Base-by-base conservation (phyloP, 805 yeast species). In the Huiozyma naganishii region DNA sequence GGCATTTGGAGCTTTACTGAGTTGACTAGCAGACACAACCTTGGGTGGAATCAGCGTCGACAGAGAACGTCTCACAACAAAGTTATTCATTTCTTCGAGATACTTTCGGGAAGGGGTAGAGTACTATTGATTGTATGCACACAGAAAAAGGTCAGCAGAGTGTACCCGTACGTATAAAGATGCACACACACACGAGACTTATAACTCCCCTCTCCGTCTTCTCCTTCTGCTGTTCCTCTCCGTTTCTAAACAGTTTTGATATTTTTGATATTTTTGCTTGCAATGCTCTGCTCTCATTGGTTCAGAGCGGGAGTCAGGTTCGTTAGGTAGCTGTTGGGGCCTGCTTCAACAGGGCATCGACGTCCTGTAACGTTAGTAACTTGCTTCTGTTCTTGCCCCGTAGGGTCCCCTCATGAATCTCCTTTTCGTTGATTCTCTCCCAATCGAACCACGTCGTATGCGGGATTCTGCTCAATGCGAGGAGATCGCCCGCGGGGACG, bases 31-130 rank as follows among this genome's bases (percentile, higher is more conserved):
- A 50, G 97, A 88, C 45, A 96, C 97, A 64, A 90, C 81, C 90
- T 90, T 90, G 67, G 98, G 98, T 58, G 98, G 98, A 64, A 90
- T 89, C 73, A 90, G 76, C 61, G 97, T 83, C 53, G 97, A 88
- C 68, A 90, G 77, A 59, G 82, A 82, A 73, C 98, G 89, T 81
- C 85, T 89, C 62, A 80, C 74, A 69, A 88, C 74, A 73, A 80
- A 83, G 62, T 36, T 34, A 27, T 40, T 37, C 13, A 13, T 29
- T 39, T 32, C n/a, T 32, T 32, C 34, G 23, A 17, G 23, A 17
- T 17, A 17, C 23, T 17, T 17, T 17, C 4, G 23, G 23, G 23
- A 4, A 4, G 23, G 23, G 35, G 35, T 32, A 32, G 12, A 32
- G 35, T 23, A 17, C 23, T 30, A 32, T 40, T 17, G 37, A 17